Percentiles rank a stretch among this genome's conserved stretches.
Evolutionary conservation across 805 yeast species (phyloP).

Genomic region (Starmerella geochares): DNA sequence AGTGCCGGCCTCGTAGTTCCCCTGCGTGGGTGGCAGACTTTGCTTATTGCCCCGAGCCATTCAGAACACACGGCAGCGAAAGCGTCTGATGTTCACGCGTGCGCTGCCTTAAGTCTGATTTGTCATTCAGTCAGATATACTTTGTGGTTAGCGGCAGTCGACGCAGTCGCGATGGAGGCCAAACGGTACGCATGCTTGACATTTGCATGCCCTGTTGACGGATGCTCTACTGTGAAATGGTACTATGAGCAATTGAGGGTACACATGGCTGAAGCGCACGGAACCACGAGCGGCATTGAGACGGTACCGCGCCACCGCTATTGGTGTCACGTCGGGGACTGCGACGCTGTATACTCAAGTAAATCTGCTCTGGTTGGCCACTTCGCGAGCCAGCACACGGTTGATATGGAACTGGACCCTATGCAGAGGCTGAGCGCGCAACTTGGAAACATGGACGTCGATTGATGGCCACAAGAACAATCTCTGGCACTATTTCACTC

Average conservation of each 20-base stretch:
- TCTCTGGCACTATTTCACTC: no score
- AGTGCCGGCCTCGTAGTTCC: conserved; percentile 34
- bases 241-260: not conserved
- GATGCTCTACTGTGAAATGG: not conserved
- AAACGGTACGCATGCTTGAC: not conserved
- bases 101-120: not conserved
- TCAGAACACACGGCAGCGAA: not conserved
- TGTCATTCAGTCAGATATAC: not conserved
- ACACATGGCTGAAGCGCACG: not conserved
- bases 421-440: not conserved
- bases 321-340: not conserved
- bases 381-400: not conserved
- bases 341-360: not conserved
- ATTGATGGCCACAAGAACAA: no score
- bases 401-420: not conserved
- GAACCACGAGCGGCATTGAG: not conserved
- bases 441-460: not conserved
- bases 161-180: not conserved
- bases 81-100: not conserved
- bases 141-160: not conserved
- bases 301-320: not conserved
- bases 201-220: not conserved
- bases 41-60: not conserved
- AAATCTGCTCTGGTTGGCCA: not conserved
- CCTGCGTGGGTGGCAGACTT: not conserved